Evolutionary conservation across 2,329 filamentous ascomycete genomes (phyloP), one percentile per base, ranked within the genome.

Genomic region (Parastagonospora avenae): DNA sequence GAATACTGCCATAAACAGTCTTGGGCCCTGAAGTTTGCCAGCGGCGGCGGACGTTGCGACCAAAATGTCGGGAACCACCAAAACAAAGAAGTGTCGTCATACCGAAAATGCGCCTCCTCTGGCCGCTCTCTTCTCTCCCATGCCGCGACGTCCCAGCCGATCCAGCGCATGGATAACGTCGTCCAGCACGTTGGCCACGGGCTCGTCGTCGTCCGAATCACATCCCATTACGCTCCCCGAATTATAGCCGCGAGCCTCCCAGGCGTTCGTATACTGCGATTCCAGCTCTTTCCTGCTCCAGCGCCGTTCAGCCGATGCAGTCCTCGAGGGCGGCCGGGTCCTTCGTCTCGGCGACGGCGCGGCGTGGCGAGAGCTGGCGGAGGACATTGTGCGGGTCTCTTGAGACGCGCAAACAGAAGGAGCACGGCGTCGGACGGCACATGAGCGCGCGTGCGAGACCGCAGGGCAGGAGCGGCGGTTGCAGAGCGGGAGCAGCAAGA

Each of bases 361-460:
- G 60, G 55, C 64, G 68, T 55, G 64, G 62, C 54, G 67, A 66
- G 63, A 63, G 61, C 54, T 69, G 66, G 66, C 60, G 61, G 60
- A 59, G 57, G 54, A 59, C 70, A 74, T 72, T 57, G 42, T 68
- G 67, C 62, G 68, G 60, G 64, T 63, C 63, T 62, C 51, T 59
- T 37, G 63, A 64, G 63, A 66, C 61, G 68, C 69, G 70, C 69
- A 64, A 71, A 64, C 66, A 62, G 64, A 64, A 61, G 57, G 55
- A 68, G 62, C 59, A 62, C 46, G 63, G 66, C 63, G 63, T 60
- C 68, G 64, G 66, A 59, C 61, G 62, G 69, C 70, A 73, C 70
- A 73, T 74, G 64, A 67, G 70, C 62, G 65, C 63, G 58, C 54
- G 55, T 60, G 61, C 55, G 56, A 53, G 55, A 65, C 62, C 66